Percentiles rank a stretch among this genome's conserved stretches.
Evolutionary conservation across 2,329 filamentous ascomycete species (phyloP).

Genomic region (Geosmithia flava): DNA sequence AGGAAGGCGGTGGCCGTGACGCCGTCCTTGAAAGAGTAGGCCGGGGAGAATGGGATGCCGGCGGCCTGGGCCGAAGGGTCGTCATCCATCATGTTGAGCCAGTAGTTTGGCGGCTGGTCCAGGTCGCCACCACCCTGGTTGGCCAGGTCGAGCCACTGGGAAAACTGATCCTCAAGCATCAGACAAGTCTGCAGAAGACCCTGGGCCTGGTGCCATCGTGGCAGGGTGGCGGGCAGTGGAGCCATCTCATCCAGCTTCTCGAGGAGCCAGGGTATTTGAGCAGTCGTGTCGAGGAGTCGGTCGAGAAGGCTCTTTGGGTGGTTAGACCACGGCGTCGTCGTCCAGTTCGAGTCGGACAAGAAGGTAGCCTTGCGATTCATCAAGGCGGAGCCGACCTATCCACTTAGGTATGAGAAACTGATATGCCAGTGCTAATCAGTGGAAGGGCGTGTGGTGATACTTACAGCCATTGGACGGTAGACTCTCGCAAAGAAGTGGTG

Average conservation of each 20-base stretch:
- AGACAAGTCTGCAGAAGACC: slow-evolving; percentile 35
- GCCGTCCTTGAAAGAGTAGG: slow-evolving; percentile 30
- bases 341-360: slow-evolving; percentile 39
- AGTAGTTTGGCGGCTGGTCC: slow-evolving; percentile 22
- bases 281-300: slow-evolving; percentile 36
- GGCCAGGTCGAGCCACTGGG: slow-evolving; percentile 29
- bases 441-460: slow-evolving; percentile 10
- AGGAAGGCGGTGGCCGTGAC: slow-evolving; percentile 32
- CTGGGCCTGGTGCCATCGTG: slow-evolving; percentile 30
- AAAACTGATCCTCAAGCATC: slow-evolving; percentile 32
- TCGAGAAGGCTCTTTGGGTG: slow-evolving; percentile 40
- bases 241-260: slow-evolving; percentile 29
- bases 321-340: slow-evolving; percentile 33
- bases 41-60: slow-evolving; percentile 29
- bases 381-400: slow-evolving; percentile 32
- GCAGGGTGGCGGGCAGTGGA: slow-evolving; percentile 22
- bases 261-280: slow-evolving; percentile 33
- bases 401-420: neutral
- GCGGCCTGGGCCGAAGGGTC: slow-evolving; percentile 6
- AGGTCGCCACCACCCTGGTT: slow-evolving; percentile 4
- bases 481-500: slow-evolving; percentile 46
- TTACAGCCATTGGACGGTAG: slow-evolving; percentile 39
- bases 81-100: slow-evolving; percentile 18
- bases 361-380: slow-evolving; percentile 36
- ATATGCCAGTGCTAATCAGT: neutral